These are phyloP conservation scores for Scheffersomyces ergatensis DNA, from an alignment of 805 yeast genomes.

Conservation along the genomic window DNA sequence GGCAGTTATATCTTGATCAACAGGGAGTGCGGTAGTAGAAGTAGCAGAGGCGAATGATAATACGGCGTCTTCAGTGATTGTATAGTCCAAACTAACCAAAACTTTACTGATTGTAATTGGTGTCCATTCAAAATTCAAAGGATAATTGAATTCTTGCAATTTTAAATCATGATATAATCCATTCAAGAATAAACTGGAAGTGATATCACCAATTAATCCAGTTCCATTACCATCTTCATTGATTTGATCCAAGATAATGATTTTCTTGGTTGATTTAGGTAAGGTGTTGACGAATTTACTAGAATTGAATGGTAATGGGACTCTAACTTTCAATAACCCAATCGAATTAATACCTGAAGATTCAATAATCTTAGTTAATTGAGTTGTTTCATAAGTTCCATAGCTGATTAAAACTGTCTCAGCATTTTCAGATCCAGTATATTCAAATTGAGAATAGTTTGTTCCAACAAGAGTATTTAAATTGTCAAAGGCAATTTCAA, in stretches of 20 bases:
- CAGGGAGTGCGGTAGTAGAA: slow-evolving; percentile 14
- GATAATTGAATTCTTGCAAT: slow-evolving; percentile 53
- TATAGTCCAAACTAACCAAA: slow-evolving; percentile 39
- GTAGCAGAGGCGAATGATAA: slow-evolving; percentile 12
- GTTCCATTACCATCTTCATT: slow-evolving; percentile 31
- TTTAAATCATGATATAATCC: slow-evolving; percentile 35
- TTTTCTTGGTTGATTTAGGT: slow-evolving; percentile 54
- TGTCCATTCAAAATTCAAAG: slow-evolving; percentile 56
- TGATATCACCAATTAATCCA: slow-evolving; percentile 62
- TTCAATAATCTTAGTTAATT: slow-evolving; percentile 46
- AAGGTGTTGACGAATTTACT: slow-evolving; percentile 56
- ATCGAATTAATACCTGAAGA: slow-evolving; percentile 35
- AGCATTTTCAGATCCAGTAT: slow-evolving; percentile 60
- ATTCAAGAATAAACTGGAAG: slow-evolving; percentile 63
- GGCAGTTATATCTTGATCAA: slow-evolving; percentile 25
- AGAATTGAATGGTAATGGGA: slow-evolving; percentile 77
- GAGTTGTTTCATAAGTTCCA: slow-evolving; percentile 66
- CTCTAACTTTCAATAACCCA: slow-evolving; percentile 70
- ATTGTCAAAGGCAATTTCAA: slow-evolving; percentile 45
- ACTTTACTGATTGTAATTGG: slow-evolving; percentile 50
- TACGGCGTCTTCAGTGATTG: slow-evolving; percentile 24
- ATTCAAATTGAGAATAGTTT: slow-evolving; percentile 61
- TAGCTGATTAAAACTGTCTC: slow-evolving; percentile 78
- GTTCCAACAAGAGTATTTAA: slow-evolving; percentile 58
- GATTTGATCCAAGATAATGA: slow-evolving; percentile 53